Conservation (phyloP, 306 rosid species). For the Casuarina glauca region DNA sequence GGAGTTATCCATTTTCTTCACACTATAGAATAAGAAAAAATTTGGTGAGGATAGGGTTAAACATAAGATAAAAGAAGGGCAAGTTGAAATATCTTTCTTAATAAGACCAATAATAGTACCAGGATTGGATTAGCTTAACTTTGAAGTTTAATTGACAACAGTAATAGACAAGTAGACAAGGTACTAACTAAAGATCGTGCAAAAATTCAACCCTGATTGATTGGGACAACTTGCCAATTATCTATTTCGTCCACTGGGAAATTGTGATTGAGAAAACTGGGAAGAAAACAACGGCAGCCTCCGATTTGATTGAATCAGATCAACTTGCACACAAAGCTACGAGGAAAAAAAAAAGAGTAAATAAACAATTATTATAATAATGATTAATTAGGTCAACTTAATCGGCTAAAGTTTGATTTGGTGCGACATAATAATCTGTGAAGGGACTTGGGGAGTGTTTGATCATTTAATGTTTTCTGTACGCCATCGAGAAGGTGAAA, state of each 20-base stretch:
- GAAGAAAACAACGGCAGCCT: neutral
- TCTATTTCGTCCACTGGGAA: too few species aligned
- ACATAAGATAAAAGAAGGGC: neutral
- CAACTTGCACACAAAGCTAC: conserved; percentile 44
- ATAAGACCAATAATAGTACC: neutral
- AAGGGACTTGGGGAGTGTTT: conserved; percentile 22
- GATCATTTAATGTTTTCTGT: conserved; percentile 25
- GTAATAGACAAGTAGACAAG: neutral
- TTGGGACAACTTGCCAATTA: conserved; percentile 43
- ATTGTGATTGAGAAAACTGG: neutral
- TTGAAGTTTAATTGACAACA: conserved; percentile 8
- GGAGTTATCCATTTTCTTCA: too few species aligned
- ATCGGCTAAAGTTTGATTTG: conserved; percentile 39
- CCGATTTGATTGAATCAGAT: conserved; percentile 38
- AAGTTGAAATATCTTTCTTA: neutral
- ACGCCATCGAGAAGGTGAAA: conserved; percentile 34
- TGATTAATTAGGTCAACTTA: conserved; percentile 38
- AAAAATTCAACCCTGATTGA: conserved; percentile 38
- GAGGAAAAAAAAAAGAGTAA: neutral
- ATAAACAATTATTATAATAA: conserved; percentile 1
- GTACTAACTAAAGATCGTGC: conserved; percentile 12
- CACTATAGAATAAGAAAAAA: too few species aligned
- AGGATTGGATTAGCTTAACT: neutral
- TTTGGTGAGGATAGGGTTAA: too few species aligned
- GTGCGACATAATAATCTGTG: conserved; percentile 25